Base-by-base conservation (phyloP, 352 stramenopile genomes). In the Pythium aristosporum region DNA sequence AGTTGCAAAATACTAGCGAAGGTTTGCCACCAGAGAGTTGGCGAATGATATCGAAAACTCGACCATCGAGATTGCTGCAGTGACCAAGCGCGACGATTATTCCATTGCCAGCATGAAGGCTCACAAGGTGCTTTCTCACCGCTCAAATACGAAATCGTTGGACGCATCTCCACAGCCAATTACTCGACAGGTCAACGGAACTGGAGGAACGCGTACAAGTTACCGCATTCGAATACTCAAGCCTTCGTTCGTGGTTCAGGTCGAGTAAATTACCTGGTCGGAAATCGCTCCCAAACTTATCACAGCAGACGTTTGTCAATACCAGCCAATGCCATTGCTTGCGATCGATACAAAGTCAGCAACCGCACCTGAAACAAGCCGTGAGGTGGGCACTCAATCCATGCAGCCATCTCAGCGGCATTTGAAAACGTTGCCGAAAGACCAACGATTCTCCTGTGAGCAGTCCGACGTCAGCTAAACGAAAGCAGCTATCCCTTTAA, bases 1-100 rank as follows among this genome's bases (percentile, higher is more conserved):
- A 79, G 30, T 68, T 76, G 44, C 74, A 93, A 50, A 93, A 92
- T 11, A 93, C 63, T 8, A 93, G 23, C 8, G 74, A 68, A 34
- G 80, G 77, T 37, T 80, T 86, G 12, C 76, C 77, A 18, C 69
- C 55, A 0, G 75, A 81, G 62, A 74, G 74, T 23, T 72, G 61
- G 23, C 57, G 58, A n/a, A 89, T 72, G 12, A 88, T 63, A n/a
- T 68, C 57, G 21, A 59, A 30, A 5, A 90, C 68, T 13, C 73
- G 78, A 15, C 58, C 60, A 51, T 89, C 88, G 16, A 80, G 53
- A 36, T 84, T 87, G 25, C 63, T 83, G 39, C 3, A 32, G 30
- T 32, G 18, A 53, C 23, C 3, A 58, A 10, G 10, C 20, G n/a
- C 21, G 0, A n/a, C 21, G 9, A 66, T 25, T 39, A 57, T 9